These are phyloP conservation scores for Botrytis fragariae DNA, from an alignment of 2,329 filamentous ascomycete species.

Conservation along the genomic window DNA sequence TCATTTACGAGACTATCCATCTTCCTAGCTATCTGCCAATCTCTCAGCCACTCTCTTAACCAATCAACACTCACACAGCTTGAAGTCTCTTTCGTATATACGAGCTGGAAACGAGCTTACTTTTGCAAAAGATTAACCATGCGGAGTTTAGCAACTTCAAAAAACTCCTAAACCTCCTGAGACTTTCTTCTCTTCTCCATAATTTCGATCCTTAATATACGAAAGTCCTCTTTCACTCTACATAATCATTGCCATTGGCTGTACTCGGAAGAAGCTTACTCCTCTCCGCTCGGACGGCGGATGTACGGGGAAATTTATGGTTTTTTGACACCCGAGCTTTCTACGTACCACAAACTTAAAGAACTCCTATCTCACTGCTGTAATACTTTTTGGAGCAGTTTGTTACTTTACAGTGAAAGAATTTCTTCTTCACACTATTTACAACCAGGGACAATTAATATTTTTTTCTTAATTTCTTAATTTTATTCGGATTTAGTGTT, in stretches of 20 bases:
- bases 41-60: not conserved
- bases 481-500: not conserved
- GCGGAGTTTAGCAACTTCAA: not conserved
- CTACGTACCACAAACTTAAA: not conserved
- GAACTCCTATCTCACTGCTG: not conserved
- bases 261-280: conserved; percentile 2
- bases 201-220: not conserved
- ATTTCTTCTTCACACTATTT: not conserved
- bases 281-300: not conserved
- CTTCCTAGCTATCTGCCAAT: not conserved
- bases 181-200: not conserved
- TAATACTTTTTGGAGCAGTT: not conserved
- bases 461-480: not conserved
- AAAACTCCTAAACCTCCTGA: not conserved
- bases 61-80: not conserved
- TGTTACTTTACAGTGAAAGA: not conserved
- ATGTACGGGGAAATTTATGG: not conserved
- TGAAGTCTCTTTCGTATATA: not conserved
- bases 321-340: not conserved
- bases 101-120: not conserved
- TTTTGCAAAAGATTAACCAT: not conserved
- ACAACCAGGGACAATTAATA: not conserved
- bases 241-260: not conserved
- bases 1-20: not conserved
- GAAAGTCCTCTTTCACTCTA: not conserved